These are phyloP conservation scores for Allium sativum DNA, from an alignment of 106 monocot genomes.

Conservation along the genomic window DNA sequence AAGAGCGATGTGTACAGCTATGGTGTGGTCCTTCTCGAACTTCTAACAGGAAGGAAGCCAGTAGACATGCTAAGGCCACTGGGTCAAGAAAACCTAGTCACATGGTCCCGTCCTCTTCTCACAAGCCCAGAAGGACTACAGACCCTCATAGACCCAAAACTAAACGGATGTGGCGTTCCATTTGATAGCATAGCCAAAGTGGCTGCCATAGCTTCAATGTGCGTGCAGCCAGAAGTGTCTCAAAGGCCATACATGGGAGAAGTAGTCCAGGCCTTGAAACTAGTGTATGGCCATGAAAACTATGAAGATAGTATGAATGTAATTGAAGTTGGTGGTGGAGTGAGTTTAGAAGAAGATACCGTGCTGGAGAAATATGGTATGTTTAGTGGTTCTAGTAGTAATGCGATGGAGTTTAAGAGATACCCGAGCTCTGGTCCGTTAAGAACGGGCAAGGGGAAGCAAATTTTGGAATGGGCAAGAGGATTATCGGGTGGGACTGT, in stretches of 20 bases:
- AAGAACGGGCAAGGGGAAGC: constrained; percentile 3
- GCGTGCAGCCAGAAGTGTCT: constrained; percentile 52
- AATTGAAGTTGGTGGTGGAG: background rate
- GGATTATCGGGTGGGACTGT: constrained; percentile 23
- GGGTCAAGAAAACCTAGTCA: constrained; percentile 47
- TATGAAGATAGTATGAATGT: constrained; percentile 15
- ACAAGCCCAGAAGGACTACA: constrained; percentile 32
- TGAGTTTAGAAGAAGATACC: constrained; percentile 17
- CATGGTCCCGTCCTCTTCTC: constrained; percentile 41
- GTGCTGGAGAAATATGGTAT: constrained; percentile 6
- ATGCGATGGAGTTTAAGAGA: constrained; percentile 21
- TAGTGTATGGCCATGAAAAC: constrained; percentile 15
- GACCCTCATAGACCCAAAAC: constrained; percentile 26
- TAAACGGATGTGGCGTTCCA: constrained; percentile 6
- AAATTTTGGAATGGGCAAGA: constrained; percentile 13
- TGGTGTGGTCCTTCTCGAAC: constrained; percentile 56
- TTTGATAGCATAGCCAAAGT: constrained; percentile 38
- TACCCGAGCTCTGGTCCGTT: constrained; percentile 42
- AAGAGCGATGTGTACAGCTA: constrained; percentile 61
- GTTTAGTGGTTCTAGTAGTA: constrained; percentile 19
- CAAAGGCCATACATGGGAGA: constrained; percentile 53
- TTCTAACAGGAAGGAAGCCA: constrained; percentile 45
- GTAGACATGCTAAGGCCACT: constrained; percentile 36
- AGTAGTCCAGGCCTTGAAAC: constrained; percentile 48
- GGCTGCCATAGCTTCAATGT: constrained; percentile 53